A percentile compares a stretch with the other conserved stretches of the same genome.
These are phyloP conservation scores for Striga asiatica DNA, from an alignment of 257 asterid genomes.

Conservation along the genomic window DNA sequence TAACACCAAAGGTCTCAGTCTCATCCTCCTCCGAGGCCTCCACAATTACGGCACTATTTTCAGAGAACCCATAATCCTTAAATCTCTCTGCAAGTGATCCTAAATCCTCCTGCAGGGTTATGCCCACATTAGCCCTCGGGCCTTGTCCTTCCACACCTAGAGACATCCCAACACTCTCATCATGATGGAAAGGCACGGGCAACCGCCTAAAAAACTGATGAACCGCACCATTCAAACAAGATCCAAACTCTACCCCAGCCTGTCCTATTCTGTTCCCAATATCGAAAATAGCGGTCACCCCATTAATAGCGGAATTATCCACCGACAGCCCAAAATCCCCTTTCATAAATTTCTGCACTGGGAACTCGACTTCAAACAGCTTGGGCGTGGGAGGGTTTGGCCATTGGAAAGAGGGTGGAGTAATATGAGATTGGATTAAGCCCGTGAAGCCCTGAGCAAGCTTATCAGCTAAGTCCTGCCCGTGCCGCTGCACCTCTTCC, in stretches of 20 bases:
- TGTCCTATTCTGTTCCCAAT: constrained; percentile 87
- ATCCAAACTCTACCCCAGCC: constrained; percentile 83
- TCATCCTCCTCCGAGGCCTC: constrained; percentile 54
- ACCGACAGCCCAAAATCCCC: constrained; percentile 54
- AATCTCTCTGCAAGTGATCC: constrained; percentile 68
- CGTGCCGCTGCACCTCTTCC: constrained; percentile 99
- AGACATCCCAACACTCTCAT: constrained; percentile 36
- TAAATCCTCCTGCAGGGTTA: constrained; percentile 66
- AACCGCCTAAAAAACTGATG: constrained; percentile 61
- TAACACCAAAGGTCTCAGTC: constrained; percentile 34
- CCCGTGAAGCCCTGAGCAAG: constrained; percentile 83
- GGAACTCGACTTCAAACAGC: constrained; percentile 69
- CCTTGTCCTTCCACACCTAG: constrained; percentile 26
- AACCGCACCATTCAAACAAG: constrained; percentile 63
- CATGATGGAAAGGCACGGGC: constrained; percentile 68
- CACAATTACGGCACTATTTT: constrained; percentile 26
- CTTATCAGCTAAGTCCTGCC: constrained; percentile 80
- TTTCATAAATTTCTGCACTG: constrained; percentile 43
- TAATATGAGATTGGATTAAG: constrained; percentile 67
- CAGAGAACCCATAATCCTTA: constrained; percentile 53
- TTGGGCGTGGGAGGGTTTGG: constrained; percentile 56
- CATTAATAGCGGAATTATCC: constrained; percentile 47
- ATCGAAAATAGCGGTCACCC: constrained; percentile 81
- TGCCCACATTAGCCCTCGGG: constrained; percentile 35
- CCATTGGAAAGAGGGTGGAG: constrained; percentile 74